Base-by-base conservation (phyloP, 371 early-diverging fungal species). In the Apophysomyces elegans region DNA sequence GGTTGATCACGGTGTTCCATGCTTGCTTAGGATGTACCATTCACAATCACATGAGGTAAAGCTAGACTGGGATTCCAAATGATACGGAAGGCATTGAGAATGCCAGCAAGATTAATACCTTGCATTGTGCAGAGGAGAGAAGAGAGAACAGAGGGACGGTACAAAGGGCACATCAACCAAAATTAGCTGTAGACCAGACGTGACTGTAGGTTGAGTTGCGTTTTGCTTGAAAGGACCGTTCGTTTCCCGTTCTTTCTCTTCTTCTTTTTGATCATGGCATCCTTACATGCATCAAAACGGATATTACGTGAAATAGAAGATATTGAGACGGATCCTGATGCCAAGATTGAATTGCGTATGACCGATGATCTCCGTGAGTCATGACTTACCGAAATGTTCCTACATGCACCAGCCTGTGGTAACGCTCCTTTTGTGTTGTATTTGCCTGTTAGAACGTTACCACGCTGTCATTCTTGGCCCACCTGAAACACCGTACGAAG, bases 1-100 rank as follows among this genome's bases (percentile, higher is more conserved):
- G 56, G 58, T 38, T 41, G 14, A 16, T n/a, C 14, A 41, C 5
- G 9, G 11, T 11, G 11, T 13, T 13, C 43, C 2, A 37, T 5
- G 57, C 56, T 5, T 38, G 12, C 56, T 57, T 12, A 16, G 46
- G 21, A 21, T 21, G 44, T 83, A 89, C 91, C 91, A 58, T 85
- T 78, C 8, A 93, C 95, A 12, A 87, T 75, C 5, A 91, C 62
- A 63, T 93, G 89, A 14, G 96, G 96, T 41, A 91, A 66, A 59
- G 88, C 87, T 44, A 94, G 80, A 12, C 86, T 78, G 13, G 95
- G 94, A 13, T 84, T 85, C 58, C 71, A 63, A 11, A 92, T 46
- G 38, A 92, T 74, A 5, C 81, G 67, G 65, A 86, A 82, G 2
- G 84, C 74, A 37, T 90, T 84, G 2, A 76, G 59, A 57, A 95